These are phyloP conservation scores for Penicillium sp. DNA, from an alignment of 2,329 filamentous ascomycete species.

Conservation along the genomic window DNA sequence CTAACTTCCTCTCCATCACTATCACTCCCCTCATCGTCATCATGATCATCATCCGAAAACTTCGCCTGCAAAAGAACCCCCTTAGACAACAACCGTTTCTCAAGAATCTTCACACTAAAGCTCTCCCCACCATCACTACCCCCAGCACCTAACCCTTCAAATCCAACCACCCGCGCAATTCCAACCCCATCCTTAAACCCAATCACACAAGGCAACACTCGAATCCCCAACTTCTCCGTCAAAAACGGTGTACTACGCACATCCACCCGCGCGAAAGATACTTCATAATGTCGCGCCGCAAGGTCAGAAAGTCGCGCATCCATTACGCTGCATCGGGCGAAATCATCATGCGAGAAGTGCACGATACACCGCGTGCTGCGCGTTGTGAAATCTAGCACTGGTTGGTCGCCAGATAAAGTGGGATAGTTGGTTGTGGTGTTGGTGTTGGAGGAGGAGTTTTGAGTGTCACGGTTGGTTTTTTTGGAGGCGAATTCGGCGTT, in stretches of 20 bases:
- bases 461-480: slow-evolving; percentile 44
- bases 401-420: slow-evolving; percentile 56
- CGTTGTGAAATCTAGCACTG: slow-evolving; percentile 64
- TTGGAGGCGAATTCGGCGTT: slow-evolving; percentile 59
- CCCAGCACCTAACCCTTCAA: slow-evolving; percentile 49
- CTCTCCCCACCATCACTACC: slow-evolving; percentile 43
- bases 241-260: slow-evolving; percentile 53
- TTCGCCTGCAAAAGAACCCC: slow-evolving; percentile 44
- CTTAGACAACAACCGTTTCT: slow-evolving; percentile 46
- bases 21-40: slow-evolving; percentile 31
- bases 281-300: slow-evolving; percentile 44
- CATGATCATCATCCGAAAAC: slow-evolving; percentile 30
- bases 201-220: slow-evolving; percentile 54
- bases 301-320: slow-evolving; percentile 60
- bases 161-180: slow-evolving; percentile 51
- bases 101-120: slow-evolving; percentile 47
- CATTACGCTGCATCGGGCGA: slow-evolving; percentile 65
- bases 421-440: slow-evolving; percentile 39
- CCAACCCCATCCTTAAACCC: slow-evolving; percentile 53
- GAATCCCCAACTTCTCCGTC: slow-evolving; percentile 51
- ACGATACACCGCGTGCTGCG: slow-evolving; percentile 61
- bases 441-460: slow-evolving; percentile 14
- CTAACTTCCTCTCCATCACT: slow-evolving; percentile 24
- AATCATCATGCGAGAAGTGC: slow-evolving; percentile 69
- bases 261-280: slow-evolving; percentile 51